Evolutionary conservation across 2,329 filamentous ascomycete species (phyloP), one percentile per base, ranked within the genome.

Genomic region (Macroventuria anomochaeta): DNA sequence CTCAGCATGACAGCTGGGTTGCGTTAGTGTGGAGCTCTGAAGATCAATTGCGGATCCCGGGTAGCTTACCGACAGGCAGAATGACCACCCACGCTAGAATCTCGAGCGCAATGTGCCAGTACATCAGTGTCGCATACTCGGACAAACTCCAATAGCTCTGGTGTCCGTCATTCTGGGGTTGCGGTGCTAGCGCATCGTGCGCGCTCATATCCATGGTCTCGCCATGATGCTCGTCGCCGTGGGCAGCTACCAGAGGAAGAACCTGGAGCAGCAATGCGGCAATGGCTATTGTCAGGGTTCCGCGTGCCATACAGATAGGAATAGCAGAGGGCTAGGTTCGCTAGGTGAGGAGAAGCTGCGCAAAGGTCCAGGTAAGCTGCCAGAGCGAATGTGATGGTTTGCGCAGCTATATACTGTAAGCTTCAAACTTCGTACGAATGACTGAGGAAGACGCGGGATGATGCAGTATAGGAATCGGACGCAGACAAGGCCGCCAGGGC

Each of bases 1-100:
- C 91, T 96, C 59, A 97, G 81, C 86, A 97, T 91, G 41, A 96
- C 87, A 61, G 85, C 91, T 95, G 64, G 7, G 5, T 7, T 42
- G 34, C 49, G 53, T 68, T 53, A 68, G 72, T 67, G 8, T 59
- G 60, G 64, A 37, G 69, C 25, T 42, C 18, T 34, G 7, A 18
- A 20, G 10, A 23, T 18, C 25, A 28, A 7, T 11, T 17, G 12
- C 13, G 34, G n/a, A 29, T 12, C 5, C 6, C 15, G 3, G 7
- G 5, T 4, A 77, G 21, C 86, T 77, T 80, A 89, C 90, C 87
- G 55, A 88, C 73, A 43, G 91, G 91, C 48, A 93, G 80, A 41
- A 89, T 69, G 48, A 93, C 81, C 29, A 89, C 80, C 90, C 91
- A 95, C 7, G 83, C 84, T 7, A 89, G 50, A 2, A 86, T 76